Conservation (phyloP, 768 basidiomycete genomes). For the Fomitopsis pulvina region DNA sequence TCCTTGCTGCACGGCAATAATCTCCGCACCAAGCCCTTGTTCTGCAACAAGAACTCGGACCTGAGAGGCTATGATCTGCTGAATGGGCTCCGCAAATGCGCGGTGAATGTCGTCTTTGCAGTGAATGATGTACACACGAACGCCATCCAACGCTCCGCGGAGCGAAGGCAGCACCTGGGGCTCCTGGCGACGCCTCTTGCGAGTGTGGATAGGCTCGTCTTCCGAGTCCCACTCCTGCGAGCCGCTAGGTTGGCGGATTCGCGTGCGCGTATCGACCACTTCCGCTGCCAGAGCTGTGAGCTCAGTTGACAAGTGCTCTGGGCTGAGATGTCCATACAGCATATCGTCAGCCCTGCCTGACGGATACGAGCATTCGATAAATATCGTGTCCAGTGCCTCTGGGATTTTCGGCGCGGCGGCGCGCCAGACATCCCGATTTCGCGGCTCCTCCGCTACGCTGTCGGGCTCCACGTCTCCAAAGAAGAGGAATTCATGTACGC, state of each 20-base stretch:
- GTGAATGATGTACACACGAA: constrained; percentile 77
- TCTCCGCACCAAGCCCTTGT: constrained; percentile 60
- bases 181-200: constrained; percentile 33
- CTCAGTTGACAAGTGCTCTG: constrained; percentile 74
- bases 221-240: not conserved
- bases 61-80: constrained; percentile 68
- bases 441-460: constrained; percentile 51
- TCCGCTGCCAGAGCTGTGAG: constrained; percentile 62
- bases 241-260: not conserved
- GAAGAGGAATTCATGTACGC: constrained; percentile 73
- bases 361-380: constrained; percentile 93
- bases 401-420: constrained; percentile 75
- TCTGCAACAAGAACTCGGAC: constrained; percentile 55
- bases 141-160: constrained; percentile 45
- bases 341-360: constrained; percentile 57
- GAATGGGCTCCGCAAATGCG: constrained; percentile 42
- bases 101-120: constrained; percentile 73
- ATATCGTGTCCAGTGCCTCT: constrained; percentile 64
- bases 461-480: constrained; percentile 95
- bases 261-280: constrained; percentile 43
- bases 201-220: constrained; percentile 12
- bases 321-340: constrained; percentile 84
- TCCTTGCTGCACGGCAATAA: constrained; percentile 72
- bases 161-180: constrained; percentile 33
- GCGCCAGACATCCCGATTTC: constrained; percentile 71